Percentiles rank a stretch among this genome's conserved stretches.
Conservation (phyloP, 176 grass and related monocot species). For the Avena sativa region DNA sequence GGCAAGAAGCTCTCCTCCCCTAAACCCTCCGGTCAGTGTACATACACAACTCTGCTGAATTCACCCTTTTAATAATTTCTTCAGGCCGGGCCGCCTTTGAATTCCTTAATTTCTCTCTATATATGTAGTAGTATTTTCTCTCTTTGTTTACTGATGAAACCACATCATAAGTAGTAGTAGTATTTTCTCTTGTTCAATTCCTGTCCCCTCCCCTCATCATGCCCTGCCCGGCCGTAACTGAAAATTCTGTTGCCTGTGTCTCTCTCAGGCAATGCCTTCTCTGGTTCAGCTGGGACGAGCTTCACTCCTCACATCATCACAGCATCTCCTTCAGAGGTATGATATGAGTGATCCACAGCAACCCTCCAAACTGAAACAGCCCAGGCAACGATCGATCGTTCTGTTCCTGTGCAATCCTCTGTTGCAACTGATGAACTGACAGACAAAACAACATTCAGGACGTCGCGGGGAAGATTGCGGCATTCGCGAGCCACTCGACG, state of each 20-base stretch:
- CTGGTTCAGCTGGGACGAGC: slow-evolving; percentile 80
- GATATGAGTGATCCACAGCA: background rate
- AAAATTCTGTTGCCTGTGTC: background rate
- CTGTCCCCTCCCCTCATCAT: background rate
- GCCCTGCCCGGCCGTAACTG: background rate
- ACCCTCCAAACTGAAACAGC: background rate
- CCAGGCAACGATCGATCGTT: background rate
- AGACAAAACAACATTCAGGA: slow-evolving; percentile 40
- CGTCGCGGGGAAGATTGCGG: slow-evolving; percentile 63
- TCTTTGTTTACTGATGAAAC: no score
- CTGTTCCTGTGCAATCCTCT: background rate
- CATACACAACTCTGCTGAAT: background rate
- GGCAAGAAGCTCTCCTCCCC: slow-evolving; percentile 70
- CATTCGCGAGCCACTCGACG: slow-evolving; percentile 65
- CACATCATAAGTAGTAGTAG: no score
- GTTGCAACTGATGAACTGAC: background rate
- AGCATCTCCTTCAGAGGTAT: slow-evolving; percentile 63
- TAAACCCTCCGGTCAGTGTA: slow-evolving; percentile 34
- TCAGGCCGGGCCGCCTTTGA: no score
- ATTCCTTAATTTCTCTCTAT: no score
- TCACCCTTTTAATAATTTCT: no score
- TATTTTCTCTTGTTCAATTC: no score
- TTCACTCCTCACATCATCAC: slow-evolving; percentile 93
- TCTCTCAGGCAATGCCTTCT: slow-evolving; percentile 65
- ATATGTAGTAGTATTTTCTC: no score